Conservation (phyloP, 345 rosid genomes). For the Corchorus capsularis region DNA sequence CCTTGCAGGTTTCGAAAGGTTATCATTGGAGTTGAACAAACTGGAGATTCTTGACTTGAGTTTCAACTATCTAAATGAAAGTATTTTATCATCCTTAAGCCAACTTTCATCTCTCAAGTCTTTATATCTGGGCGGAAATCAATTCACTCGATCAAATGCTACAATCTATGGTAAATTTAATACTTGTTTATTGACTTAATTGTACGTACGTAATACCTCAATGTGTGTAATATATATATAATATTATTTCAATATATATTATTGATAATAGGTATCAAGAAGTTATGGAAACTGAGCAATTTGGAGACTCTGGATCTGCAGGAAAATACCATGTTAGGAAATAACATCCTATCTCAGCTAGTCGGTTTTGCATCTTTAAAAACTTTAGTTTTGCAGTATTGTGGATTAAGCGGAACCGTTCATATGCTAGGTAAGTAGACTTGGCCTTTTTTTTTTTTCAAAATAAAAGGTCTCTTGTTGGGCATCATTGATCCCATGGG, state of each 20-base stretch:
- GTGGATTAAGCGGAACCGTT: not conserved
- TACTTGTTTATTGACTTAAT: not conserved
- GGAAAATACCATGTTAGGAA: not conserved
- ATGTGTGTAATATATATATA: too few species aligned
- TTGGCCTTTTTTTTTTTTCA: not conserved
- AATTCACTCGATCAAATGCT: not conserved
- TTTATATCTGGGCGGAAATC: not conserved
- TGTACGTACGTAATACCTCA: too few species aligned
- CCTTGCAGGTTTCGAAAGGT: not conserved
- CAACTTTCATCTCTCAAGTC: not conserved
- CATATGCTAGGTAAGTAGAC: not conserved
- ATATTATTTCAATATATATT: not conserved
- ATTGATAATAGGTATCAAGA: not conserved
- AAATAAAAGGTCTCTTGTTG: too few species aligned
- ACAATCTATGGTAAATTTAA: not conserved
- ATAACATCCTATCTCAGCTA: not conserved
- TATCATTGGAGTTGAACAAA: not conserved
- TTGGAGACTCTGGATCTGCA: slow-evolving; percentile 3
- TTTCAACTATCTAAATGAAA: not conserved
- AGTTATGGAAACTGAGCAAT: not conserved
- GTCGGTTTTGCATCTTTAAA: not conserved
- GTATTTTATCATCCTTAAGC: not conserved
- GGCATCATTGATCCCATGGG: too few species aligned
- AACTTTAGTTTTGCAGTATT: not conserved
- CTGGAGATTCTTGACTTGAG: not conserved